Conservation (phyloP, 1,139 yeast genomes). For the Hansenula lynferdii region DNA sequence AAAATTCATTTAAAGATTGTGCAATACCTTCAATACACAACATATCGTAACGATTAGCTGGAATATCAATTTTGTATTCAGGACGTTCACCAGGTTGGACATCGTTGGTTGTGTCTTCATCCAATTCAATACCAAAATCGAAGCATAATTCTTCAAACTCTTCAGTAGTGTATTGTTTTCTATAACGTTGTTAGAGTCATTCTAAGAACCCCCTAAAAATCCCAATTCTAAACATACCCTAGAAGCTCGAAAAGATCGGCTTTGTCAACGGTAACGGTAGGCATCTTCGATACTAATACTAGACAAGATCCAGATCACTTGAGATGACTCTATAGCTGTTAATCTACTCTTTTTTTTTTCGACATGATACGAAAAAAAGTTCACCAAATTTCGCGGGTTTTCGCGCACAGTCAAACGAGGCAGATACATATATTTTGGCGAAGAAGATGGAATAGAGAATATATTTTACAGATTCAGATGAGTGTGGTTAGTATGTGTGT, state of each 20-base stretch:
- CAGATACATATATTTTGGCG: too few species aligned
- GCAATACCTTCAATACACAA: slow-evolving; percentile 98
- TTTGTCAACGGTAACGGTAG: slow-evolving; percentile 94
- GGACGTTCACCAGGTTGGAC: slow-evolving; percentile 83
- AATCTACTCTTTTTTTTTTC: background rate
- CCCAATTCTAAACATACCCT: slow-evolving; percentile 29
- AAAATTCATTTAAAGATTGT: slow-evolving; percentile 86
- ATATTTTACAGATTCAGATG: too few species aligned
- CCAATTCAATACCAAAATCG: slow-evolving; percentile 95
- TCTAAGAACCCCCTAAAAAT: background rate
- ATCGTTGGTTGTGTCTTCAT: slow-evolving; percentile 86
- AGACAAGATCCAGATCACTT: too few species aligned
- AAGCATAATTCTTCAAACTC: slow-evolving; percentile 97
- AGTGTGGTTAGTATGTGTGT: too few species aligned
- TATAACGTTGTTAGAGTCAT: background rate
- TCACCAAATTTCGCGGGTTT: too few species aligned
- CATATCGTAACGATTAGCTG: slow-evolving; percentile 98
- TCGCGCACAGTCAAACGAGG: too few species aligned
- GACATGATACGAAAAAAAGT: too few species aligned
- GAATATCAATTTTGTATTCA: slow-evolving; percentile 92
- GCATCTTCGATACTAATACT: slow-evolving; percentile 70
- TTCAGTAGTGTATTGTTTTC: slow-evolving; percentile 75
- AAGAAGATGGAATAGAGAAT: too few species aligned
- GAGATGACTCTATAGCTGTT: too few species aligned
- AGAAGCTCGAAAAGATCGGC: slow-evolving; percentile 81